These are phyloP conservation scores for Clitopilus hobsonii DNA, from an alignment of 768 basidiomycete species.

Conservation along the genomic window DNA sequence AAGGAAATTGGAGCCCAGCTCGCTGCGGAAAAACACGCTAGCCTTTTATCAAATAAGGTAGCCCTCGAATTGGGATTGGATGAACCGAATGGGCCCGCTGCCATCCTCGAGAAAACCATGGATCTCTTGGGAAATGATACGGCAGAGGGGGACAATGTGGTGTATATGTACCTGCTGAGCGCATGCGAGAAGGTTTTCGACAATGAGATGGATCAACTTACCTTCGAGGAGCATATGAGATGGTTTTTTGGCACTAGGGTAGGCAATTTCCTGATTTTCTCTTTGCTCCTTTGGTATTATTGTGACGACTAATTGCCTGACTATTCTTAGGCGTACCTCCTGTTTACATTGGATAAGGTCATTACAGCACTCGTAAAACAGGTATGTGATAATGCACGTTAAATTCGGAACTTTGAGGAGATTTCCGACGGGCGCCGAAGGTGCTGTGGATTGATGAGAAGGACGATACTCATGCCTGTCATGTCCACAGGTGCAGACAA, in stretches of 20 bases:
- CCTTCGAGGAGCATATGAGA: slow-evolving; percentile 93
- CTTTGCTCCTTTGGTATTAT: slow-evolving; percentile 2
- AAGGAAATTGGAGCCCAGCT: slow-evolving; percentile 75
- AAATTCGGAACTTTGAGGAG: not conserved
- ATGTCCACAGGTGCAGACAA: slow-evolving; percentile 70
- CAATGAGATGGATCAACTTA: slow-evolving; percentile 84
- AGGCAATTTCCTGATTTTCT: slow-evolving; percentile 16
- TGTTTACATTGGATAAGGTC: slow-evolving; percentile 94
- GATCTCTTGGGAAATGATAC: slow-evolving; percentile 51
- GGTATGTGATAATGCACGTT: slow-evolving; percentile 38
- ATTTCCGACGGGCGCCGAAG: not conserved
- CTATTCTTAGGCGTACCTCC: slow-evolving; percentile 72
- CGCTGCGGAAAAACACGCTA: slow-evolving; percentile 61
- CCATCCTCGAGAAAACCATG: slow-evolving; percentile 63
- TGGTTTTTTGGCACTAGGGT: slow-evolving; percentile 92
- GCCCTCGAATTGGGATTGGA: slow-evolving; percentile 83
- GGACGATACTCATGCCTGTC: slow-evolving; percentile 1
- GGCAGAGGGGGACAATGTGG: slow-evolving; percentile 52
- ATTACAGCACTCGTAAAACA: slow-evolving; percentile 89
- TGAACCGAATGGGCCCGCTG: slow-evolving; percentile 73
- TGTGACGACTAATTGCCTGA: slow-evolving; percentile 10
- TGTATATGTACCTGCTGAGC: slow-evolving; percentile 85
- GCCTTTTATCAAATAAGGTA: slow-evolving; percentile 71
- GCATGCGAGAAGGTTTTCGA: slow-evolving; percentile 94
- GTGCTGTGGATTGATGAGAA: not conserved